Percentiles rank a stretch among this genome's conserved stretches.
Evolutionary conservation across 805 yeast genomes (phyloP).

Genomic region (Suhomyces sp.): DNA sequence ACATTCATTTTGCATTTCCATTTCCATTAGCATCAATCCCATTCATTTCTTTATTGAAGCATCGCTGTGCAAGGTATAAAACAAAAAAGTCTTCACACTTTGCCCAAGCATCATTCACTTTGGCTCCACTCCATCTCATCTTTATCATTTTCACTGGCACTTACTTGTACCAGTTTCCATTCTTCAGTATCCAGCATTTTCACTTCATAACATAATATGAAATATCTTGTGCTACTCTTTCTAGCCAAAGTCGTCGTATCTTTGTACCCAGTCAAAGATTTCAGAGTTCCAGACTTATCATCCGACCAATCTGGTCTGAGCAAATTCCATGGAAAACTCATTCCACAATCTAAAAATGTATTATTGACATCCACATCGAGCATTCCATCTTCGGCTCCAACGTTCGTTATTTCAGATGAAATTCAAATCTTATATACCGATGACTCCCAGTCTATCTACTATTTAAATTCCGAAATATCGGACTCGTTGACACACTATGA

Average conservation of each 20-base stretch:
- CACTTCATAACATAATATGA: conserved; percentile 1
- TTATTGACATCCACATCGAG: neutral
- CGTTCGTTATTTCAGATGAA: conserved; percentile 2
- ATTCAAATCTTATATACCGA: conserved; percentile 12
- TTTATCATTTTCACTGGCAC: neutral
- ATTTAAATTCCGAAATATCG: conserved; percentile 15
- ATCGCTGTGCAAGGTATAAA: too few species aligned
- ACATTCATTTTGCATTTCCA: too few species aligned
- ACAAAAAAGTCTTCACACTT: too few species aligned
- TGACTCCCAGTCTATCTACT: conserved; percentile 13
- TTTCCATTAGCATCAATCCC: too few species aligned
- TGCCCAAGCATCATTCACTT: too few species aligned
- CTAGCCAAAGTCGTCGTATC: conserved; percentile 3
- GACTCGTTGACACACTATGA: conserved; percentile 18
- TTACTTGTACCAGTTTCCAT: neutral
- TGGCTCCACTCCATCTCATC: neutral
- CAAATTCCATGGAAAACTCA: too few species aligned
- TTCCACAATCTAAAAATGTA: neutral
- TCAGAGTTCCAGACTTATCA: conserved; percentile 10
- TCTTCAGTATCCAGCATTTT: neutral
- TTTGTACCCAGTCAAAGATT: conserved; percentile 13
- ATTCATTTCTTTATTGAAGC: too few species aligned
- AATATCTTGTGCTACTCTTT: neutral
- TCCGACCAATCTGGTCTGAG: neutral
- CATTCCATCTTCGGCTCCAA: conserved; percentile 2